Base-by-base conservation (phyloP, 495 filamentous ascomycete species). In the Entonaema liquescens region DNA sequence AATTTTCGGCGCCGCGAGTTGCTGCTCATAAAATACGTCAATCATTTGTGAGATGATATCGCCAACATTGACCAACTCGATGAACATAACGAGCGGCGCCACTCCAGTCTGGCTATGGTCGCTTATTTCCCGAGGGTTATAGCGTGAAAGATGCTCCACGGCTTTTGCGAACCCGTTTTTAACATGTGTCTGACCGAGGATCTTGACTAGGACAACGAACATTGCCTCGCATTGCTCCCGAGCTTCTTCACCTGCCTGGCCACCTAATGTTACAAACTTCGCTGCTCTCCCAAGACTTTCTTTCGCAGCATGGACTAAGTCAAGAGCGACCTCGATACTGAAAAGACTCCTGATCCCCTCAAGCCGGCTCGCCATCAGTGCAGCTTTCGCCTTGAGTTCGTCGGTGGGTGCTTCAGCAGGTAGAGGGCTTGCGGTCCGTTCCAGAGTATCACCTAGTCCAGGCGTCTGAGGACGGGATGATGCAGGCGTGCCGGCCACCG, bases 41-140 rank as follows among this genome's bases (percentile, higher is more conserved):
- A 99, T 87, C 96, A 99, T 99, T 76, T 99, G 96, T 55, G 96
- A 91, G 67, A 99, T 99, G 17, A 99, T 86, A 79, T 99, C 96
- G 57, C 96, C 96, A 3, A 99, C 94, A 76, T 98, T 98, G 74
- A 98, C 96, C 58, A 99, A 87, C 78, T 99, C 96, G 49, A 99
- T 87, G 73, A 99, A 99, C 5, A 93, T 98, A 12, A 98, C 92
- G 1, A 99, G 85, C 1, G 96, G 96, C 50, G 92, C 92, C 23
- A 98, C 95, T 11, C 92, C 93, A 6, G 79, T 77, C 60, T 83
- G 77, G 65, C 88, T 87, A 65, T 93, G 89, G 56, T 92, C 88
- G 33, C 87, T 89, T 40, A 93, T 92, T 73, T 95, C 90, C 21
- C 95, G 90, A 44, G 96, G 93, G 70, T 96, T 93, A 78, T 99